phyloP scores from a whole-genome alignment of 345 rosid species.

The Erysimum cheiranthoides region DNA sequence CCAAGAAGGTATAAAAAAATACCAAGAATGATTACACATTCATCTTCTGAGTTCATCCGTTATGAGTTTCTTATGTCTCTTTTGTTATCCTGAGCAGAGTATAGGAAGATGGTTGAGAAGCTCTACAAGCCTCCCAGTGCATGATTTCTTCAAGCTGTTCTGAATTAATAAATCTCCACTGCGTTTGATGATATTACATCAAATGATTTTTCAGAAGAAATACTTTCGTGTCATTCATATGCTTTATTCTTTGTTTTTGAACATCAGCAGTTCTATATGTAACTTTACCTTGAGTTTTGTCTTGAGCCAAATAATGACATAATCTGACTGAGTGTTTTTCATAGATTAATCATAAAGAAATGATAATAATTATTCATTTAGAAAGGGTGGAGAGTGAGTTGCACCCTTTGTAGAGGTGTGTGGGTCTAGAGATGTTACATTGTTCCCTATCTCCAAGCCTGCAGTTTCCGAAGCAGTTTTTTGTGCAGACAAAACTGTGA shows the following conservation, averaged over 20 bases:
- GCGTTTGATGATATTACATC: slow-evolving; percentile 9
- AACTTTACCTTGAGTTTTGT: slow-evolving; percentile 17
- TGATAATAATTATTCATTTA: not conserved
- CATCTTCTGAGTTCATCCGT: too few relatives aligned
- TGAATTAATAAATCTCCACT: slow-evolving; percentile 12
- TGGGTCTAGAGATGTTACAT: too few relatives aligned
- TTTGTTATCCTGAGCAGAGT: slow-evolving; percentile 50
- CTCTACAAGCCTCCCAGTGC: slow-evolving; percentile 58
- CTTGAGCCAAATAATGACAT: slow-evolving; percentile 13
- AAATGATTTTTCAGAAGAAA: slow-evolving; percentile 28
- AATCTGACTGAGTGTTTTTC: slow-evolving; percentile 11
- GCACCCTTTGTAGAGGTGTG: too few relatives aligned
- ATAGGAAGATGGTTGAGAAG: slow-evolving; percentile 71
- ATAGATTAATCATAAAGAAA: not conserved
- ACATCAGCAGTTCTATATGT: slow-evolving; percentile 28
- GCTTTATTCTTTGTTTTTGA: slow-evolving; percentile 31
- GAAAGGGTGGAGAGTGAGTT: too few relatives aligned
- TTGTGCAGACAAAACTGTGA: too few relatives aligned
- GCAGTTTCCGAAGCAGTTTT: too few relatives aligned
- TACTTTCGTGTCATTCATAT: slow-evolving; percentile 30
- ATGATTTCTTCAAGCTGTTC: slow-evolving; percentile 37
- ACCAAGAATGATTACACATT: not conserved
- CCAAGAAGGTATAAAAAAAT: slow-evolving; percentile 75
- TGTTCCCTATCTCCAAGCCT: too few relatives aligned
- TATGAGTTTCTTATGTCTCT: slow-evolving; percentile 25